Percentiles rank a stretch among this genome's conserved stretches.
Evolutionary conservation across 768 basidiomycete species (phyloP).

Genomic region (Phlegmacium glaucopus): DNA sequence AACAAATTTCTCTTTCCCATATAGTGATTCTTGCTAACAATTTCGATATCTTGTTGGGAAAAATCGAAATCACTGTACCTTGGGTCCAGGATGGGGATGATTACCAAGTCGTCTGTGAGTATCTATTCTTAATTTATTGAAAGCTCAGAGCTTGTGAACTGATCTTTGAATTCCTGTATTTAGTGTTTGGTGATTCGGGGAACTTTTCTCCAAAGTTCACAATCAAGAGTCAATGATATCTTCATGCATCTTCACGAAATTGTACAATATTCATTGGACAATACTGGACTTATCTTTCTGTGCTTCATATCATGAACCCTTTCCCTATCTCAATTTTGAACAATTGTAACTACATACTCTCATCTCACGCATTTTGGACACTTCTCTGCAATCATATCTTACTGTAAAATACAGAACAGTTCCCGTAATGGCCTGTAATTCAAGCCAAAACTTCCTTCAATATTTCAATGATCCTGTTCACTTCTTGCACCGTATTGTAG

Average conservation of each 20-base stretch:
- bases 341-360: too few species aligned
- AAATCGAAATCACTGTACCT: conserved; percentile 31
- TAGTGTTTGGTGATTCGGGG: conserved; percentile 45
- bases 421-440: background rate
- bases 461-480: conserved; percentile 52
- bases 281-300: too few species aligned
- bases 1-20: conserved; percentile 3
- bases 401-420: too few species aligned
- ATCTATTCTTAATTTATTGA: background rate
- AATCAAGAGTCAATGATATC: conserved; percentile 15
- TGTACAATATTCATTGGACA: too few species aligned
- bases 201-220: conserved; percentile 17
- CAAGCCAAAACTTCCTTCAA: conserved; percentile 46
- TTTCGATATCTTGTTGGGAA: conserved; percentile 37
- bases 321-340: conserved; percentile 1
- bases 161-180: too few species aligned
- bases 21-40: conserved; percentile 28
- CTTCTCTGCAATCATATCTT: too few species aligned
- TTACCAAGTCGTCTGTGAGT: conserved; percentile 40
- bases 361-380: too few species aligned
- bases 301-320: too few species aligned
- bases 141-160: conserved; percentile 1
- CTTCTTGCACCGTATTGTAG: conserved; percentile 75
- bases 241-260: too few species aligned
- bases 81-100: conserved; percentile 28